Conservation (phyloP, 148 eudicot species). For the Simmondsia chinensis region DNA sequence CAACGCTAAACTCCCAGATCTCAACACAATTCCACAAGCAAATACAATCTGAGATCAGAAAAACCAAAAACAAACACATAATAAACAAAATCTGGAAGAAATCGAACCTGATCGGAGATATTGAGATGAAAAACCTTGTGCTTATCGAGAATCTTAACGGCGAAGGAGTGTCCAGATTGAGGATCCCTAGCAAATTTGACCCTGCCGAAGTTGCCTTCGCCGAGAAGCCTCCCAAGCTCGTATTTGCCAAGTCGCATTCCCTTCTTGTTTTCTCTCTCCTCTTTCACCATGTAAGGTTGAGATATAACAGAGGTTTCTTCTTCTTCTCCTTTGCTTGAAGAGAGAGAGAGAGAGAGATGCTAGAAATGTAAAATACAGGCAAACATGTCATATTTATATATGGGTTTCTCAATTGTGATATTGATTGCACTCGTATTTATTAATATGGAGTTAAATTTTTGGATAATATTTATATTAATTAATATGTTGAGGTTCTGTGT, state of each 20-base stretch:
- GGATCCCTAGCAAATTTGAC: conserved; percentile 63
- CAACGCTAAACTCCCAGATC: background rate
- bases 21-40: background rate
- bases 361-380: no score
- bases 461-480: no score
- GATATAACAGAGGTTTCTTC: no score
- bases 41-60: conserved; percentile 2
- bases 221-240: conserved; percentile 66
- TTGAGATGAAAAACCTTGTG: conserved; percentile 51
- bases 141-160: conserved; percentile 77
- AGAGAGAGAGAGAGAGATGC: background rate
- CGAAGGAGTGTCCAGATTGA: conserved; percentile 55
- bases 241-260: conserved; percentile 79
- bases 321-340: background rate
- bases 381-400: no score
- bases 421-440: no score
- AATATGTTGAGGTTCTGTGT: no score
- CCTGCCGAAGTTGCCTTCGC: conserved; percentile 89
- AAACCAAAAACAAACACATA: background rate
- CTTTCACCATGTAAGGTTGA: no score
- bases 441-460: no score
- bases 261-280: conserved; percentile 10
- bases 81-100: background rate
- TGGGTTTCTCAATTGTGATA: no score
- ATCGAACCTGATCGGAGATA: conserved; percentile 63